phyloP scores from a whole-genome alignment of 352 stramenopile genomes.

The Lagenidium giganteum region DNA sequence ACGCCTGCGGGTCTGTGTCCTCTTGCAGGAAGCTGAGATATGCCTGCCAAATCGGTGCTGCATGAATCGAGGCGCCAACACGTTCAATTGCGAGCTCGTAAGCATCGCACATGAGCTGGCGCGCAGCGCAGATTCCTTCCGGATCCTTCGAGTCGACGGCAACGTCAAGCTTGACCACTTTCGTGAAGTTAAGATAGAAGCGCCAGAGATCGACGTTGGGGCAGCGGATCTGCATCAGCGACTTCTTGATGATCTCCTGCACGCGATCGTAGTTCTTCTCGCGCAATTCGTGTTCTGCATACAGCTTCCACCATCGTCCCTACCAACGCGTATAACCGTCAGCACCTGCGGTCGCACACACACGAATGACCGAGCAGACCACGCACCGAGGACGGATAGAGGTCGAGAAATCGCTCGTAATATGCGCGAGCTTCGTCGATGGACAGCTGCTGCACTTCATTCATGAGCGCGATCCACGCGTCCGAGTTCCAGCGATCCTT shows the following conservation, averaged over 20 bases:
- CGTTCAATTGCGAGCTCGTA: slow-evolving; percentile 66
- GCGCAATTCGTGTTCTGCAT: slow-evolving; percentile 63
- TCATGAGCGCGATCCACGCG: slow-evolving; percentile 62
- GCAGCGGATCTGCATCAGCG: slow-evolving; percentile 63
- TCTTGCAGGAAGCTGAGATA: slow-evolving; percentile 65
- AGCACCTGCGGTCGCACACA: no score
- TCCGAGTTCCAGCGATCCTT: slow-evolving; percentile 57
- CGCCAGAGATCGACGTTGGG: slow-evolving; percentile 69
- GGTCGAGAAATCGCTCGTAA: slow-evolving; percentile 54
- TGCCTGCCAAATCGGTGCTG: slow-evolving; percentile 63
- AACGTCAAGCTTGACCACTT: slow-evolving; percentile 63
- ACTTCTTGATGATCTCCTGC: slow-evolving; percentile 74
- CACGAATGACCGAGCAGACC: no score
- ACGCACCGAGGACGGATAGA: slow-evolving; percentile 52
- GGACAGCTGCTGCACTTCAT: slow-evolving; percentile 53
- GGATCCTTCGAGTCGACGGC: slow-evolving; percentile 48
- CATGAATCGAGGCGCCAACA: slow-evolving; percentile 58
- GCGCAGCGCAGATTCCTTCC: slow-evolving; percentile 35
- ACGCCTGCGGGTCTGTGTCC: slow-evolving; percentile 53
- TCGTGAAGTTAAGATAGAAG: slow-evolving; percentile 78
- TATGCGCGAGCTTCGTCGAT: slow-evolving; percentile 43
- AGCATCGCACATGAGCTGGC: slow-evolving; percentile 61
- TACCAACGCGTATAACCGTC: slow-evolving; percentile 11
- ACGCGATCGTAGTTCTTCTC: slow-evolving; percentile 73
- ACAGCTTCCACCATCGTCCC: slow-evolving; percentile 74